A percentile compares a stretch with the other conserved stretches of the same genome.
Evolutionary conservation across 225 moss, liverwort and hornwort species (phyloP).

Genomic region (Bryum argenteum): DNA sequence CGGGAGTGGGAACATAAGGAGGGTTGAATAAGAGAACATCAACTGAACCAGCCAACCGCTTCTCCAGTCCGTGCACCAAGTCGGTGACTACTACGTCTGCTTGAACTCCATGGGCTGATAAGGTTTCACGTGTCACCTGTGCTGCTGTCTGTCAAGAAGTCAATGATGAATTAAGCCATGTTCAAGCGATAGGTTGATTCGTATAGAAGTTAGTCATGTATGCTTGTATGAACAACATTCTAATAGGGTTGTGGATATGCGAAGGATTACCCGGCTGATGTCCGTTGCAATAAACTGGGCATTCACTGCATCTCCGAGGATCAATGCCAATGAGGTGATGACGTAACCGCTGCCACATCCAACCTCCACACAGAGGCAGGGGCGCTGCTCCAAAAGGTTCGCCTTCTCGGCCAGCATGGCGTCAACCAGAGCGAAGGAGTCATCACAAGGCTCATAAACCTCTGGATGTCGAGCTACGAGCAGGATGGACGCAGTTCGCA

Average conservation of each 20-base stretch:
- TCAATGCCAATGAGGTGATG: slow-evolving; percentile 87
- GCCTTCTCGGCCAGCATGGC: slow-evolving; percentile 91
- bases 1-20: slow-evolving; percentile 95
- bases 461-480: slow-evolving; percentile 90
- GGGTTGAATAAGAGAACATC: slow-evolving; percentile 97
- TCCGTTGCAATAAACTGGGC: slow-evolving; percentile 92
- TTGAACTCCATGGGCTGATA: slow-evolving; percentile 86
- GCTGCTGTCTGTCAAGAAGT: slow-evolving; percentile 62
- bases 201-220: too few relatives aligned
- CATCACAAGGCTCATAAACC: slow-evolving; percentile 98
- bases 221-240: too few relatives aligned
- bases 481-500: slow-evolving; percentile 58
- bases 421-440: slow-evolving; percentile 93
- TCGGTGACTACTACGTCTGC: slow-evolving; percentile 93
- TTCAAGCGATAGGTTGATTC: too few relatives aligned
- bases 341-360: slow-evolving; percentile 99
- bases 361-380: slow-evolving; percentile 88
- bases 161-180: slow-evolving; percentile 13
- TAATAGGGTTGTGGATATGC: too few relatives aligned
- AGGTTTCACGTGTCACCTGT: slow-evolving; percentile 75
- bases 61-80: slow-evolving; percentile 88
- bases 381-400: slow-evolving; percentile 78
- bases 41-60: slow-evolving; percentile 83
- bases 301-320: slow-evolving; percentile 68
- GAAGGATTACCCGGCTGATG: slow-evolving; percentile 57